phyloP scores from a whole-genome alignment of 2,329 filamentous ascomycete species.

The Apiospora arundinis region DNA sequence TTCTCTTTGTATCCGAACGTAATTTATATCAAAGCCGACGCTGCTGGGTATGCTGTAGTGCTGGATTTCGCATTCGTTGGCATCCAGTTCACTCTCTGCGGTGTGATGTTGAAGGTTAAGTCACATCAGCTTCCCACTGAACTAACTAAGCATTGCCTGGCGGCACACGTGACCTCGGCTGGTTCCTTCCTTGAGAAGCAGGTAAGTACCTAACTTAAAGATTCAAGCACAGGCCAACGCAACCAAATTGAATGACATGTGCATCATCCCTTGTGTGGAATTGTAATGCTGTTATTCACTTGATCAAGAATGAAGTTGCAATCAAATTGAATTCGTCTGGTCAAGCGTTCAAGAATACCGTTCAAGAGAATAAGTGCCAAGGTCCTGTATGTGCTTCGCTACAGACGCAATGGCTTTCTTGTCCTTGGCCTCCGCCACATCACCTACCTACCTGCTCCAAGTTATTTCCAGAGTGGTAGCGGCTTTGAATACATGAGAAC shows the following conservation, averaged over 20 bases:
- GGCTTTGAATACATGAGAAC: no score
- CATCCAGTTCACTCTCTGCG: slow-evolving; percentile 13
- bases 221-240: slow-evolving; percentile 14
- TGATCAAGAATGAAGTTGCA: not conserved
- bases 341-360: not conserved
- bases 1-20: not conserved
- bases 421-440: not conserved
- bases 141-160: slow-evolving; percentile 13
- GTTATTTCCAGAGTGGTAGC: no score
- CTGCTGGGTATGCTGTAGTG: not conserved
- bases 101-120: slow-evolving; percentile 16
- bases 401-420: no score
- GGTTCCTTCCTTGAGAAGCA: not conserved
- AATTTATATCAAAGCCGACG: not conserved
- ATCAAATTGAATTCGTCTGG: not conserved
- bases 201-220: not conserved
- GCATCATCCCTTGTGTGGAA: not conserved
- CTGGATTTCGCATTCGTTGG: not conserved
- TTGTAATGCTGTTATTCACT: not conserved
- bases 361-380: no score
- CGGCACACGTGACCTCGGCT: slow-evolving; percentile 5
- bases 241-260: slow-evolving; percentile 4
- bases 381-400: no score
- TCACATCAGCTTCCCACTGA: slow-evolving; percentile 11
- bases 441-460: no score